Percentiles rank a stretch among this genome's conserved stretches.
These are phyloP conservation scores for Solanum okadae DNA, from an alignment of 257 asterid species.

Conservation along the genomic window DNA sequence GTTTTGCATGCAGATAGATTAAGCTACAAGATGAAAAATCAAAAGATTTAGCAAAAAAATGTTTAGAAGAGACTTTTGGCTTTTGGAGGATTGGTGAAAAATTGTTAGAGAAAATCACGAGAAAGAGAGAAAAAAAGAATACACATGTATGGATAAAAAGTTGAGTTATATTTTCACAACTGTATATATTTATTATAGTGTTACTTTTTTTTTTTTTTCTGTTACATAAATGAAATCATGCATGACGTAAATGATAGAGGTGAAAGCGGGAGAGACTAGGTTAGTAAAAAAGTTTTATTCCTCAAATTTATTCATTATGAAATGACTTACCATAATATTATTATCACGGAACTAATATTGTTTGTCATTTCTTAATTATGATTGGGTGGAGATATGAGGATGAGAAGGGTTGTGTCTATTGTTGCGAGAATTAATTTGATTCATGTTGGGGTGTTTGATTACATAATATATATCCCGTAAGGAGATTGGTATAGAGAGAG, in stretches of 20 bases:
- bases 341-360: neutral
- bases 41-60: neutral
- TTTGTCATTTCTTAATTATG: neutral
- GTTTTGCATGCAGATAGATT: neutral
- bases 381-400: neutral
- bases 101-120: neutral
- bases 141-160: neutral
- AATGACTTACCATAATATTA: neutral
- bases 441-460: neutral
- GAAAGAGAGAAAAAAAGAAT: neutral
- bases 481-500: neutral
- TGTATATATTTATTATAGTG: neutral
- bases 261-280: neutral
- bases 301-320: neutral
- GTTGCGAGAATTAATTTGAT: neutral
- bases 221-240: neutral
- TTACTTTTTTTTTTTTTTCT: too few relatives aligned
- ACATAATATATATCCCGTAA: too few relatives aligned
- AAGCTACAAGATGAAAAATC: neutral
- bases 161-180: neutral
- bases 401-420: neutral
- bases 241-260: neutral
- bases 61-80: neutral
- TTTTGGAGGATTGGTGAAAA: neutral
- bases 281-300: neutral